Evolutionary conservation across 2,329 filamentous ascomycete species (phyloP).

Genomic region (Aspergillus proliferans): DNA sequence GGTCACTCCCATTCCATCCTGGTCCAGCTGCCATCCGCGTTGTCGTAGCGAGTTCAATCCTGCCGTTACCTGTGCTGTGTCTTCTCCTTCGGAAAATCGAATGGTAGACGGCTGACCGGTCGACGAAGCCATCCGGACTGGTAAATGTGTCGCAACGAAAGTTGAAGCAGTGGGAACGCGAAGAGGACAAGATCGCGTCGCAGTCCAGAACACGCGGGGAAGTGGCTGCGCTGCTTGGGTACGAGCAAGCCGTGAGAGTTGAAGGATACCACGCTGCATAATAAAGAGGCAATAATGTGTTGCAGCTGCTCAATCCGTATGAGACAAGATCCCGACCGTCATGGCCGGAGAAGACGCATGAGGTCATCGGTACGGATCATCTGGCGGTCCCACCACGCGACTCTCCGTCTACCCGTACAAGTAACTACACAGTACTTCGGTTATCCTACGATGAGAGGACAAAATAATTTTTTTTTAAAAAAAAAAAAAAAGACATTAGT

Average conservation of each 20-base stretch:
- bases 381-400: too few relatives aligned
- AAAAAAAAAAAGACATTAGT: too few relatives aligned
- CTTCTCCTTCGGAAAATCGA: constrained; percentile 23
- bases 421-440: too few relatives aligned
- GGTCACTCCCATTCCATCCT: constrained; percentile 26
- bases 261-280: background rate
- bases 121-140: background rate
- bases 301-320: background rate
- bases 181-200: background rate
- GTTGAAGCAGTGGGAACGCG: background rate
- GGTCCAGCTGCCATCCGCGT: constrained; percentile 29
- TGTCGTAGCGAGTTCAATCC: constrained; percentile 20
- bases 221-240: background rate
- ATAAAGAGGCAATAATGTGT: background rate
- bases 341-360: background rate
- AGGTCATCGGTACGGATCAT: background rate
- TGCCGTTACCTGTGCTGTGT: constrained; percentile 18
- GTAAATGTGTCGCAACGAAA: too few relatives aligned
- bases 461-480: too few relatives aligned
- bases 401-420: too few relatives aligned
- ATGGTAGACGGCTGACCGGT: background rate
- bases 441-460: too few relatives aligned
- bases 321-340: background rate
- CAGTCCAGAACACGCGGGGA: background rate
- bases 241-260: background rate